Conservation (phyloP, 768 basidiomycete genomes). For the Strobilomyces echinocephalus region DNA sequence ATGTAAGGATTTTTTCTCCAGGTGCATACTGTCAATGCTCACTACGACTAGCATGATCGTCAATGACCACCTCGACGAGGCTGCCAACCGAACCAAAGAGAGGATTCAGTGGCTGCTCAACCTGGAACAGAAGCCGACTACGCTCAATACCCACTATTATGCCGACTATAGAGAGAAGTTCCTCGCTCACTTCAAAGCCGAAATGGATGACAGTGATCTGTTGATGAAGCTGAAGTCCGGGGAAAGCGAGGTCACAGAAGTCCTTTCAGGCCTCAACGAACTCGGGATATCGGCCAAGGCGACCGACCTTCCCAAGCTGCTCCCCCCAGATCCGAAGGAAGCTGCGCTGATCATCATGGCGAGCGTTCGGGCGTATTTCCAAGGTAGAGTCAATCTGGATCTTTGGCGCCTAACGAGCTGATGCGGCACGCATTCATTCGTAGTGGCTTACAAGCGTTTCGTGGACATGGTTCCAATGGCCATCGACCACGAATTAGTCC, state of each 20-base stretch:
- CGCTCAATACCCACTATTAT: slow-evolving; percentile 50
- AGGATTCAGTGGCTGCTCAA: slow-evolving; percentile 46
- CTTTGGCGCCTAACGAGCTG: background rate
- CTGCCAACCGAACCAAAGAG: slow-evolving; percentile 35
- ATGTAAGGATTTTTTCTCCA: slow-evolving; percentile 28
- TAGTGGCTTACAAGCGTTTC: slow-evolving; percentile 48
- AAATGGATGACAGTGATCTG: slow-evolving; percentile 10
- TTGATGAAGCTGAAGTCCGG: slow-evolving; percentile 1
- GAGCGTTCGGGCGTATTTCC: slow-evolving; percentile 67
- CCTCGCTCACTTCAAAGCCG: slow-evolving; percentile 42
- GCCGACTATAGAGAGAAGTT: slow-evolving; percentile 48
- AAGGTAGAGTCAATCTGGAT: slow-evolving; percentile 42
- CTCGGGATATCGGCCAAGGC: slow-evolving; percentile 32
- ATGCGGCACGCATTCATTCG: background rate
- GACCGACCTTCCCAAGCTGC: slow-evolving; percentile 45
- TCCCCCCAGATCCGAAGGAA: slow-evolving; percentile 49
- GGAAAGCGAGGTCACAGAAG: slow-evolving; percentile 21
- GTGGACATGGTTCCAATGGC: slow-evolving; percentile 40
- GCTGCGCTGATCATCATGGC: slow-evolving; percentile 64
- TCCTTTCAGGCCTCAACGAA: slow-evolving; percentile 14
- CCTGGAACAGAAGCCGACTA: slow-evolving; percentile 47
- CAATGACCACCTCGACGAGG: slow-evolving; percentile 45
- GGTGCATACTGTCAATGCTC: background rate
- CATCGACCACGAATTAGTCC: slow-evolving; percentile 38
- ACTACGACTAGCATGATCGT: slow-evolving; percentile 40